Percentiles rank a stretch among this genome's conserved stretches.
phyloP scores from a whole-genome alignment of 2,329 filamentous ascomycete genomes.

The Hymenoscyphus albidus region DNA sequence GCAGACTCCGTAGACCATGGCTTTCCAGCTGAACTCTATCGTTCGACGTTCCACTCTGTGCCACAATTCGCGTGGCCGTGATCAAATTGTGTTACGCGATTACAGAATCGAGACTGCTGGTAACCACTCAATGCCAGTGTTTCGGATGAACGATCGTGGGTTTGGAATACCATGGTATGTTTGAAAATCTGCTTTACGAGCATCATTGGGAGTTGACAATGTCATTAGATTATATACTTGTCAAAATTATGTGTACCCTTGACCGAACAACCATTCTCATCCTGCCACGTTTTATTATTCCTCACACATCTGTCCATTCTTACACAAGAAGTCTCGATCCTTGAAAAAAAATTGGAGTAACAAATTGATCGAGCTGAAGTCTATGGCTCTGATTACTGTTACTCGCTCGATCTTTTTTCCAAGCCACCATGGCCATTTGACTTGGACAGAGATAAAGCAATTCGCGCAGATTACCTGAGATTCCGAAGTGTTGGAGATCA shows the following conservation, averaged over 20 bases:
- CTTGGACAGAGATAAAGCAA: neutral
- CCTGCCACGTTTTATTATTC: neutral
- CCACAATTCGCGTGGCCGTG: slow-evolving; percentile 1
- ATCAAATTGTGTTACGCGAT: slow-evolving; percentile 1
- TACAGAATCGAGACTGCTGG: neutral
- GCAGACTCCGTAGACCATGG: neutral
- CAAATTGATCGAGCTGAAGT: neutral
- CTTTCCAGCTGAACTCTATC: neutral
- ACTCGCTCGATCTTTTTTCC: neutral
- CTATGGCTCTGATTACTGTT: neutral
- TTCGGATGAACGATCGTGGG: neutral
- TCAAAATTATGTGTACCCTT: neutral
- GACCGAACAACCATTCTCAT: neutral
- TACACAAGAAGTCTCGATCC: neutral
- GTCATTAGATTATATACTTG: slow-evolving; percentile 1
- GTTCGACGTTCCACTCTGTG: slow-evolving; percentile 1
- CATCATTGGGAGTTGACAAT: neutral
- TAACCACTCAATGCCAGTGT: neutral
- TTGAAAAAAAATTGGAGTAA: neutral
- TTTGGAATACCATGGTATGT: neutral
- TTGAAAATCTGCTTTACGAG: neutral
- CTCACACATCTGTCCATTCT: neutral
- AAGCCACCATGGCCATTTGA: neutral
- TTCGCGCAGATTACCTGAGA: neutral
- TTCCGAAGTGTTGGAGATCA: neutral